Percentiles rank a stretch among this genome's conserved stretches.
Conservation (phyloP, 2,329 filamentous ascomycete genomes). For the Curvularia spicifera region DNA sequence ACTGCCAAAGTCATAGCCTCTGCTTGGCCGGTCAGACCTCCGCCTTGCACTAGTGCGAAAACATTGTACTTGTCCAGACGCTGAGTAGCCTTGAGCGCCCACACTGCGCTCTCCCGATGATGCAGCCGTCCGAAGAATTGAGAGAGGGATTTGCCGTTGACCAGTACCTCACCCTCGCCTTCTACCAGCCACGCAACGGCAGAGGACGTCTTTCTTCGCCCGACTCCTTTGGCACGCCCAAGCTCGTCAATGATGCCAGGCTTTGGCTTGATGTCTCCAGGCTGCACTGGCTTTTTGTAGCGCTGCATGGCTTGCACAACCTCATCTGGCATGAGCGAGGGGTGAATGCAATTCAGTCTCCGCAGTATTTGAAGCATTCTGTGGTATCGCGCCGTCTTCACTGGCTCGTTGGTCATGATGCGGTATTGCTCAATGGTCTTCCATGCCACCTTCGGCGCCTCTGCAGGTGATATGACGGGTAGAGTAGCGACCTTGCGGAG, state of each 20-base stretch:
- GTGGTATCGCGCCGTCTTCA: conserved; percentile 73
- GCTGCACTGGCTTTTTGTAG: conserved; percentile 79
- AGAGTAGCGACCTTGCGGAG: conserved; percentile 74
- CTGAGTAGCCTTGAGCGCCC: conserved; percentile 83
- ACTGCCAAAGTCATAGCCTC: conserved; percentile 92
- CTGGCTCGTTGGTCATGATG: conserved; percentile 54
- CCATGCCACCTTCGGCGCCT: conserved; percentile 80
- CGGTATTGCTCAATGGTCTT: conserved; percentile 79
- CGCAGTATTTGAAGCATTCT: conserved; percentile 77
- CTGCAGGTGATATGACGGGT: conserved; percentile 68
- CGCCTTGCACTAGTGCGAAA: conserved; percentile 83
- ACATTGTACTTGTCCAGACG: conserved; percentile 96
- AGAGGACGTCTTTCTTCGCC: conserved; percentile 84
- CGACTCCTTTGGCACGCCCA: conserved; percentile 80
- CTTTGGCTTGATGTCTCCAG: conserved; percentile 68
- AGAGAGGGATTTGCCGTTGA: conserved; percentile 87
- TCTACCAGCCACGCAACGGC: conserved; percentile 90
- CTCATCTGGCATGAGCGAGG: conserved; percentile 73
- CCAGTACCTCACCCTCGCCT: conserved; percentile 84
- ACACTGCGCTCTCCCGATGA: conserved; percentile 91
- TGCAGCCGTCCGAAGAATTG: conserved; percentile 86
- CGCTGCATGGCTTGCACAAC: conserved; percentile 68
- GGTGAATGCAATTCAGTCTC: conserved; percentile 84
- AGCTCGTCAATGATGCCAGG: conserved; percentile 73
- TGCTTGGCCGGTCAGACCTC: conserved; percentile 92